These are phyloP conservation scores for Colletotrichum tofieldiae DNA, from an alignment of 2,329 filamentous ascomycete species.

Conservation along the genomic window DNA sequence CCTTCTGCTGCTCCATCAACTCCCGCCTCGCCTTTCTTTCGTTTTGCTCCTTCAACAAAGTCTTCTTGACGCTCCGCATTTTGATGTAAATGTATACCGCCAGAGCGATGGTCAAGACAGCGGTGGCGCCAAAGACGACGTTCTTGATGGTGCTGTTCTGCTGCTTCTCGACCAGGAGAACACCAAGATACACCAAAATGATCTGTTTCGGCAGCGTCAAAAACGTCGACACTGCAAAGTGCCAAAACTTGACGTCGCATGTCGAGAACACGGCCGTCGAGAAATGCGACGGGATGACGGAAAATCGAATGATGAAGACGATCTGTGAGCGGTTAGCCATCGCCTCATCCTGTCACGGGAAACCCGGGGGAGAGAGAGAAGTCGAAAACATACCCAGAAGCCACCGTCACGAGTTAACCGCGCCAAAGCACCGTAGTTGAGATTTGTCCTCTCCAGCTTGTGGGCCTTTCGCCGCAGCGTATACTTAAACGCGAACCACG, in stretches of 20 bases:
- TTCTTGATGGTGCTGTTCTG: constrained; percentile 51
- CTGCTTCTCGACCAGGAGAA: constrained; percentile 52
- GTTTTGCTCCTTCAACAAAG: constrained; percentile 54
- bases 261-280: constrained; percentile 61
- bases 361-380: background rate
- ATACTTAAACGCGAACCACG: constrained; percentile 59
- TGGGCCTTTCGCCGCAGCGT: constrained; percentile 53
- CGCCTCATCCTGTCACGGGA: background rate
- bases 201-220: constrained; percentile 60
- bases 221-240: constrained; percentile 57
- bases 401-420: constrained; percentile 58
- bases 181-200: constrained; percentile 59
- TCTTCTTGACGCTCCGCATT: constrained; percentile 54
- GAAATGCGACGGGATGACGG: constrained; percentile 58
- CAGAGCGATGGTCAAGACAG: constrained; percentile 53
- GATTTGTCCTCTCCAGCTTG: constrained; percentile 57
- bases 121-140: constrained; percentile 53
- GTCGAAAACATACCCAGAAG: constrained; percentile 50
- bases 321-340: constrained; percentile 42
- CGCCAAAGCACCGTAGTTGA: constrained; percentile 58
- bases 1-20: constrained; percentile 27
- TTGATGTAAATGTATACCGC: constrained; percentile 56
- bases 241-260: constrained; percentile 59
- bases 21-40: constrained; percentile 40
- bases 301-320: constrained; percentile 58